Percentiles rank a stretch among this genome's conserved stretches.
These are phyloP conservation scores for Mytilinidion resinicola DNA, from an alignment of 495 filamentous ascomycete genomes.

Conservation along the genomic window DNA sequence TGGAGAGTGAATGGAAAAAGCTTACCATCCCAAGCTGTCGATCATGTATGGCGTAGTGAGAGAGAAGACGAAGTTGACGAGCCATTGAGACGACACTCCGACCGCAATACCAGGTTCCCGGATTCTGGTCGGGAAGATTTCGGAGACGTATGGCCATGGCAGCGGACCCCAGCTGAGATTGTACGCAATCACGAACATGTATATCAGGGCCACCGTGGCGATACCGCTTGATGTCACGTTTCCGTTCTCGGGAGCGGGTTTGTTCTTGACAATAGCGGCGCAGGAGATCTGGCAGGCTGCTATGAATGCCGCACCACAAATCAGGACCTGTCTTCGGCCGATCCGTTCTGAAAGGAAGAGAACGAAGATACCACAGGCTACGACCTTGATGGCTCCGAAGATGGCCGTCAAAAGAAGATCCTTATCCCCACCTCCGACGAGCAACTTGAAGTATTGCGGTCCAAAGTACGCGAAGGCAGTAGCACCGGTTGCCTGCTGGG, in stretches of 20 bases:
- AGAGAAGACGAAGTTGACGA: conserved; percentile 66
- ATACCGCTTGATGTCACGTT: conserved; percentile 42
- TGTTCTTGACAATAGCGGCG: conserved; percentile 34
- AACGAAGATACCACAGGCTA: conserved; percentile 53
- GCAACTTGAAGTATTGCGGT: conserved; percentile 32
- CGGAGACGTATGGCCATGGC: conserved; percentile 32
- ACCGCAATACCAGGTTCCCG: conserved; percentile 55
- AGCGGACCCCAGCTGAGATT: conserved; percentile 65
- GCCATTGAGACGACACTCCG: conserved; percentile 67
- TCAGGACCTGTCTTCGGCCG: conserved; percentile 50
- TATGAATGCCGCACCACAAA: conserved; percentile 48
- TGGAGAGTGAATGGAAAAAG: conserved; percentile 14
- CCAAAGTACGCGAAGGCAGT: conserved; percentile 29
- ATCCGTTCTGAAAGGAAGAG: conserved; percentile 49
- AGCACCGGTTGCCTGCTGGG: conserved; percentile 30
- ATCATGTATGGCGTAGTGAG: conserved; percentile 73
- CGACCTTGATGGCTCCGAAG: conserved; percentile 34
- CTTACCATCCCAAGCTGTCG: conserved; percentile 33
- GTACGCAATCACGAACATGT: conserved; percentile 43
- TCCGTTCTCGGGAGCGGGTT: conserved; percentile 33
- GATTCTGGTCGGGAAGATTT: conserved; percentile 30
- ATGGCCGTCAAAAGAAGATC: conserved; percentile 16
- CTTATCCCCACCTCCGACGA: conserved; percentile 21
- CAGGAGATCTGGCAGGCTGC: conserved; percentile 45
- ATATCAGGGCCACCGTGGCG: conserved; percentile 38